Conservation (phyloP, 805 yeast genomes). For the Metschnikowia matae region DNA sequence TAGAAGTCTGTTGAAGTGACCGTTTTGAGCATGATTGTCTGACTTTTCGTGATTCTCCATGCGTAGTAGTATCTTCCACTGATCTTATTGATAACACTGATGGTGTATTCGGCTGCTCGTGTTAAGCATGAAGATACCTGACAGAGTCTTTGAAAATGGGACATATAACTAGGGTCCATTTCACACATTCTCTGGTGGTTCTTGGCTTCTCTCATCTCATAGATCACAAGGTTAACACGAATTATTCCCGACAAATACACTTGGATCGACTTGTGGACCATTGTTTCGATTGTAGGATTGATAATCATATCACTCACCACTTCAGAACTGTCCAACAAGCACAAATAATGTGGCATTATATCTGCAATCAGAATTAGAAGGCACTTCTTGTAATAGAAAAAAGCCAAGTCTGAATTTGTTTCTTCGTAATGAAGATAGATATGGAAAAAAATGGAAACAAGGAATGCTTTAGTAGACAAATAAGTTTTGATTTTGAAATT, state of each 20-base stretch:
- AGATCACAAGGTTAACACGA: slow-evolving; percentile 28
- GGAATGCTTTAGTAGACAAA: slow-evolving; percentile 14
- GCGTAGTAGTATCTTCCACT: slow-evolving; percentile 62
- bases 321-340: slow-evolving; percentile 15
- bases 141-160: slow-evolving; percentile 12
- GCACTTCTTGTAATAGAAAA: slow-evolving; percentile 16
- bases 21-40: slow-evolving; percentile 36
- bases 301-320: slow-evolving; percentile 22
- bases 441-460: slow-evolving; percentile 17
- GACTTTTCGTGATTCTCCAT: slow-evolving; percentile 63
- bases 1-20: slow-evolving; percentile 32
- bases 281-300: slow-evolving; percentile 18
- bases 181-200: slow-evolving; percentile 19
- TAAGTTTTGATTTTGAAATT: slow-evolving; percentile 16
- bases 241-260: slow-evolving; percentile 28
- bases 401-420: slow-evolving; percentile 9
- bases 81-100: slow-evolving; percentile 32
- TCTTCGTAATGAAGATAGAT: slow-evolving; percentile 18
- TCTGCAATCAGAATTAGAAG: slow-evolving; percentile 15
- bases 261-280: slow-evolving; percentile 31
- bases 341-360: slow-evolving; percentile 18
- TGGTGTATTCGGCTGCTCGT: slow-evolving; percentile 23
- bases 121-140: slow-evolving; percentile 17
- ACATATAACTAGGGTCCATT: slow-evolving; percentile 6
- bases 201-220: slow-evolving; percentile 18